These are phyloP conservation scores for Ophiognomonia clavigignenti-juglandacearum DNA, from an alignment of 2,329 filamentous ascomycete species.

Conservation along the genomic window DNA sequence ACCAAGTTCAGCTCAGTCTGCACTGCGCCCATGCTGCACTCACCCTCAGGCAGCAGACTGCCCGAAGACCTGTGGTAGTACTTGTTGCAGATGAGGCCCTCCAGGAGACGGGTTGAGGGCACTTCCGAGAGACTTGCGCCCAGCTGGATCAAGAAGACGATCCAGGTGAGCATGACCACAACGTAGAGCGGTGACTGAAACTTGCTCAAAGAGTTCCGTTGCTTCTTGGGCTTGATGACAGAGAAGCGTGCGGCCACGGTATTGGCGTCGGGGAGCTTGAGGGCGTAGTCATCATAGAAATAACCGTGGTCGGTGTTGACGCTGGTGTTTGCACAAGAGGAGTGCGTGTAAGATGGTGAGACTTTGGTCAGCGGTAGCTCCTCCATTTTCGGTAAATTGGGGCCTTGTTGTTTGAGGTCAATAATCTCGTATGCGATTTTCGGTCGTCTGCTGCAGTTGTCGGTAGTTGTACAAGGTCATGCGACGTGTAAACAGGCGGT, in stretches of 20 bases:
- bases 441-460: too few species aligned
- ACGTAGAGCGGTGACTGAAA: not conserved
- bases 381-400: too few species aligned
- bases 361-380: not conserved
- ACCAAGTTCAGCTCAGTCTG: conserved; percentile 3
- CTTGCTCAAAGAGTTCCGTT: not conserved
- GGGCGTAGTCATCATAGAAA: not conserved
- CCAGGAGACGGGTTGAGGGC: conserved; percentile 3
- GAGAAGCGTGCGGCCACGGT: not conserved
- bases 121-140: conserved; percentile 5
- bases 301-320: not conserved
- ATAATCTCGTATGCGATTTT: too few species aligned
- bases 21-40: not conserved
- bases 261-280: not conserved
- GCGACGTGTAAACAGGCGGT: too few species aligned
- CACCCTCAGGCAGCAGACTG: not conserved
- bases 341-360: not conserved
- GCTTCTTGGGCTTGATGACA: not conserved
- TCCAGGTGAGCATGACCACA: not conserved
- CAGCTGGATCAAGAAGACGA: conserved; percentile 10
- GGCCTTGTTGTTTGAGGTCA: too few species aligned
- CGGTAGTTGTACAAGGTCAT: too few species aligned
- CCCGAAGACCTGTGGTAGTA: not conserved
- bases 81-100: conserved; percentile 8
- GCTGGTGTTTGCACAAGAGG: not conserved